Base-by-base conservation (phyloP, 176 grass and related monocot species). In the Pontederia crassipes region DNA sequence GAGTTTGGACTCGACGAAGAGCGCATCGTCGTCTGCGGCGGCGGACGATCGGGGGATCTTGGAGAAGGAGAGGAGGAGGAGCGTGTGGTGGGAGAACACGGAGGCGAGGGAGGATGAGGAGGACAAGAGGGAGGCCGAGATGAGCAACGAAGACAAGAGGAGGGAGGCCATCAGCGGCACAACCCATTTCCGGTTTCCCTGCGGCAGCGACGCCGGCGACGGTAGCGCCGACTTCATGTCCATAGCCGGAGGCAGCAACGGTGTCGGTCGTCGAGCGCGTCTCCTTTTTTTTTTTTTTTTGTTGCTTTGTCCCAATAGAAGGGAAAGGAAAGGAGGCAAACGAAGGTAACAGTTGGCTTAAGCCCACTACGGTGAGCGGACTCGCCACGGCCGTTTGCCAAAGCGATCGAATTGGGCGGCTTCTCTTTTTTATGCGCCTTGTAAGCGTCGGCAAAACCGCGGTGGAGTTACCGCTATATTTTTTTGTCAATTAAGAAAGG, bases 101-200 rank as follows among this genome's bases (percentile, higher is more conserved):
- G 45, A 13, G 17, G 46, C 11, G 13, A 77, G 61, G 11, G 79
- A 90, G 32, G 90, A 87, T 73, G 86, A 80, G 26, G 83, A 95
- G 4, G 78, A 82, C 2, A 79, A 79, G 79, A 90, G 86, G 80
- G 86, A 74, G 26, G 80, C 86, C 1, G 78, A 81, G 79, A 95
- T 81, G 52, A 95, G 86, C 46, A 87, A 61, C 8, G 86, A 87
- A 0, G 80, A 87, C 13, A 90, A 73, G n/a, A 90, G 75, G 27
- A 89, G 77, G 11, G 86, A 82, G 14, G 86, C 83, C 0, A 95
- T 82, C 47, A 95, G 76, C 54, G 86, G 90, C 74, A 80, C 86
- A 49, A 82, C 63, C 90, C 90, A 95, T 61, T 88, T 82, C 48
- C 83, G 72, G 54, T 86, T 79, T 45, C 74, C 72, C 68, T 79